Conservation (phyloP, 306 rosid species). For the Gleditsia sinensis region DNA sequence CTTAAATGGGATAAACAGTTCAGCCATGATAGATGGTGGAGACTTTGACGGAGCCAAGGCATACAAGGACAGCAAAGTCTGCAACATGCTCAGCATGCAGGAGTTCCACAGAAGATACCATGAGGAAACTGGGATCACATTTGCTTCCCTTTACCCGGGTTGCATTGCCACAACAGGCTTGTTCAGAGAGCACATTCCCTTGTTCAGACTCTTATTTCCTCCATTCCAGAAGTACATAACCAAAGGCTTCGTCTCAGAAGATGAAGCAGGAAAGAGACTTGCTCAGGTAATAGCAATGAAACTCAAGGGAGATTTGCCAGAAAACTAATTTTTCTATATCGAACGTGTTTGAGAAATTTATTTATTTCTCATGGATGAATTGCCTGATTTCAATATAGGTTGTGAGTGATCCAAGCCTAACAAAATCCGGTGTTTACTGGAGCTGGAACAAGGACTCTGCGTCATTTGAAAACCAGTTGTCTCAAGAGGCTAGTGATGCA, state of each 20-base stretch:
- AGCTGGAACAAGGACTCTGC: conserved; percentile 97
- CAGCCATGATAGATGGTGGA: conserved; percentile 94
- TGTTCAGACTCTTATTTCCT: conserved; percentile 90
- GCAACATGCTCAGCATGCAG: conserved; percentile 98
- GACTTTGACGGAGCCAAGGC: conserved; percentile 98
- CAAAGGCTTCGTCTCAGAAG: conserved; percentile 95
- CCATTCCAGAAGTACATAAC: conserved; percentile 98
- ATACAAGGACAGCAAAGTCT: conserved; percentile 98
- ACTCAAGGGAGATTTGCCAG: no score
- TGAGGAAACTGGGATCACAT: conserved; percentile 91
- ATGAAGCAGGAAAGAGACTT: conserved; percentile 95
- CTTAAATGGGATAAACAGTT: conserved; percentile 77
- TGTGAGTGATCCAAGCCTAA: conserved; percentile 91
- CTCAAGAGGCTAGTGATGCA: conserved; percentile 82
- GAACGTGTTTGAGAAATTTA: neutral
- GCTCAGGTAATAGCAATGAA: conserved; percentile 75
- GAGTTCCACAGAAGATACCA: conserved; percentile 84
- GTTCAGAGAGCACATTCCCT: conserved; percentile 95
- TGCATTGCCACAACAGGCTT: conserved; percentile 98
- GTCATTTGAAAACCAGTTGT: conserved; percentile 90
- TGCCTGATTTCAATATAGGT: conserved; percentile 56
- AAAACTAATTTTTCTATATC: no score
- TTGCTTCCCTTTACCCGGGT: conserved; percentile 94
- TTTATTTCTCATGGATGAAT: conserved; percentile 24
- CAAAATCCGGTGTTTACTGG: conserved; percentile 98